Base-by-base conservation (phyloP, 129 eudicot species). In the Chrysanthemum makinoi region DNA sequence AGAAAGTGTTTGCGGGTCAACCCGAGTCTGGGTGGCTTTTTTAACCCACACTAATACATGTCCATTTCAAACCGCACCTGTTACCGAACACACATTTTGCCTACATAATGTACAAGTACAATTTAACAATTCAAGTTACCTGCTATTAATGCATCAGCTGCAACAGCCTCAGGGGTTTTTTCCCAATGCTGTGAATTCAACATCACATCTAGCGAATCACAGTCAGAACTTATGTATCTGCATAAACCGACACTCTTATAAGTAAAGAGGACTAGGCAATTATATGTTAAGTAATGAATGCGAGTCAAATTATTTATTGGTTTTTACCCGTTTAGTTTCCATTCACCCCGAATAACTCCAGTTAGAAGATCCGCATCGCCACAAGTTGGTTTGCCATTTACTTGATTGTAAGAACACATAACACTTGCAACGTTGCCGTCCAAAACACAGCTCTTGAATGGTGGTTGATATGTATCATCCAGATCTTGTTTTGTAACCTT, bases 351-450 rank as follows among this genome's bases (percentile, higher is more conserved):
- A 68, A 90, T 78, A 14, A 86, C 89, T 13, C 97, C 97, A 13
- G 83, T 57, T 52, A 95, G 79, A 17, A 95, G 88, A 68, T 90
- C 88, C 6, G 85, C 81, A 72, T 95, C 97, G 26, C 91, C 99
- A 77, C 99, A 95, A 10, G 91, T 88, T 30, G 99, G 89, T 65
- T 76, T 95, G 65, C 99, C 99, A 66, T 95, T 95, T 19, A 95
- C 96, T 81, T 90, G 89, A 73, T 95, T 95, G 75, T 95, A 95
- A 50, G 99, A 90, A 82, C 99, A 95, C 99, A 95, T 95, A 2
- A 95, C 99, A 75, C 99, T 95, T 5, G 97, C 97, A 46, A 90
- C 99, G 73, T 95, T 90, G 59, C 99, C 99, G 63, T 95, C 97
- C 69, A 80, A 10, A 65, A 95, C 96, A 77, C 99, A 95, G 50